phyloP scores from a whole-genome alignment of 2,329 filamentous ascomycete genomes.

The Pseudogymnoascus sp. region DNA sequence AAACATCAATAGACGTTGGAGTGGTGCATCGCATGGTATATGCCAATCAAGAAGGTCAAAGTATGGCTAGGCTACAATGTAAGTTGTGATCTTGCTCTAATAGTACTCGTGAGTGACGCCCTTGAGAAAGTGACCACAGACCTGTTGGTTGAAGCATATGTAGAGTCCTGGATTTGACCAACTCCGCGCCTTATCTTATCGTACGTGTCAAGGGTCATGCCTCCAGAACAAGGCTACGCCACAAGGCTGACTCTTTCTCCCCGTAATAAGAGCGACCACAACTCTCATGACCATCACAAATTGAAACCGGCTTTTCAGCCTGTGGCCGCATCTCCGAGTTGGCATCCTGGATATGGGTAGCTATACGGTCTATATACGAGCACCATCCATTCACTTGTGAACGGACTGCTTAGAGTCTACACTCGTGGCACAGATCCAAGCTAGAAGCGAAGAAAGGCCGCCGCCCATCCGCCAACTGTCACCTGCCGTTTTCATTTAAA shows the following conservation, averaged over 20 bases:
- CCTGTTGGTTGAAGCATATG: neutral
- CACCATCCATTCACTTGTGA: neutral
- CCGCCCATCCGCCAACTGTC: neutral
- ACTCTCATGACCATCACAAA: conserved; percentile 1
- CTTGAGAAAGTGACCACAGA: neutral
- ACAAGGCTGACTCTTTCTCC: neutral
- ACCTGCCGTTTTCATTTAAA: conserved; percentile 8
- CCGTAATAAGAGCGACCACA: neutral
- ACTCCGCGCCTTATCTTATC: conserved; percentile 2
- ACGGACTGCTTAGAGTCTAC: neutral
- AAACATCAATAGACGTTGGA: neutral
- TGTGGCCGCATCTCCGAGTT: neutral
- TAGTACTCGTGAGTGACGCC: neutral
- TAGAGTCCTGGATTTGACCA: neutral
- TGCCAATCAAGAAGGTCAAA: neutral
- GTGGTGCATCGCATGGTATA: neutral
- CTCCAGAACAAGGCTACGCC: neutral
- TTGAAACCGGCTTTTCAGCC: neutral
- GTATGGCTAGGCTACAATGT: neutral
- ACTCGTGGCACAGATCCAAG: neutral
- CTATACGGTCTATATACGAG: neutral
- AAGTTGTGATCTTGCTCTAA: neutral
- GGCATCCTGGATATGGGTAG: neutral
- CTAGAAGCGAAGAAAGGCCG: conserved; percentile 1
- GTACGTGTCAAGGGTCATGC: neutral